phyloP scores from a whole-genome alignment of 2,329 filamentous ascomycete genomes.

The Ceratocystiopsis brevicomis region DNA sequence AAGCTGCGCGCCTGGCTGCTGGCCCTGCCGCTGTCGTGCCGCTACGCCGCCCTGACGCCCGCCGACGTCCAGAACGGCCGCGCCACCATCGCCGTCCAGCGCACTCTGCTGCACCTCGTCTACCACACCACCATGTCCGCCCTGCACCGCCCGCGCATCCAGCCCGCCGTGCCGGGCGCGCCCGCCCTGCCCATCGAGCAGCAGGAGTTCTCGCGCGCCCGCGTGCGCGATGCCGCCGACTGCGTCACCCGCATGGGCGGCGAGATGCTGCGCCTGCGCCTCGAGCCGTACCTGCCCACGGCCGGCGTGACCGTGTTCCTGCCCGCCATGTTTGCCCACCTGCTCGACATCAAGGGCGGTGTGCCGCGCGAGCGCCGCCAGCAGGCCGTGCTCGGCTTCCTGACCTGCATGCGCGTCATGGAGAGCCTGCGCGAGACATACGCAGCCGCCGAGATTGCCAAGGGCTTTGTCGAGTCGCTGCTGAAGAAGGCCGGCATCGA shows the following conservation, averaged over 20 bases:
- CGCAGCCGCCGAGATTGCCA: constrained; percentile 88
- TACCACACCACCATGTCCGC: constrained; percentile 85
- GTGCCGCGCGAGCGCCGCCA: constrained; percentile 56
- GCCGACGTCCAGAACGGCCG: constrained; percentile 40
- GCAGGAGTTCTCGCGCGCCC: constrained; percentile 60
- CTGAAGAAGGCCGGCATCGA: constrained; percentile 74
- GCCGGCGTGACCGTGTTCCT: constrained; percentile 81
- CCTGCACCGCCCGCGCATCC: constrained; percentile 75
- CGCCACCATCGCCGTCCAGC: constrained; percentile 46
- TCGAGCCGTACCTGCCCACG: constrained; percentile 69
- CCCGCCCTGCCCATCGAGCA: constrained; percentile 39
- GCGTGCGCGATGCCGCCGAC: constrained; percentile 65
- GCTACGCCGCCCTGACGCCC: constrained; percentile 39
- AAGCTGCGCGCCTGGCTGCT: constrained; percentile 63
- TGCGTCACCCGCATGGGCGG: constrained; percentile 74
- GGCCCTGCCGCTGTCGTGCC: constrained; percentile 50
- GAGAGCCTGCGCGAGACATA: constrained; percentile 76
- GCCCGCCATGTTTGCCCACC: constrained; percentile 82
- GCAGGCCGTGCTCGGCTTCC: constrained; percentile 61
- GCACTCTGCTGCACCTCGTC: constrained; percentile 80
- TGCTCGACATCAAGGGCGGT: constrained; percentile 82
- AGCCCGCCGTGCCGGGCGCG: constrained; percentile 48
- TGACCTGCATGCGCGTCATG: constrained; percentile 83
- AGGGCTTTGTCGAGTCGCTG: constrained; percentile 79
- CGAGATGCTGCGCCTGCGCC: constrained; percentile 49